Evolutionary conservation across 495 filamentous ascomycete species (phyloP).

Genomic region (Aspergillus incahuasiensis): DNA sequence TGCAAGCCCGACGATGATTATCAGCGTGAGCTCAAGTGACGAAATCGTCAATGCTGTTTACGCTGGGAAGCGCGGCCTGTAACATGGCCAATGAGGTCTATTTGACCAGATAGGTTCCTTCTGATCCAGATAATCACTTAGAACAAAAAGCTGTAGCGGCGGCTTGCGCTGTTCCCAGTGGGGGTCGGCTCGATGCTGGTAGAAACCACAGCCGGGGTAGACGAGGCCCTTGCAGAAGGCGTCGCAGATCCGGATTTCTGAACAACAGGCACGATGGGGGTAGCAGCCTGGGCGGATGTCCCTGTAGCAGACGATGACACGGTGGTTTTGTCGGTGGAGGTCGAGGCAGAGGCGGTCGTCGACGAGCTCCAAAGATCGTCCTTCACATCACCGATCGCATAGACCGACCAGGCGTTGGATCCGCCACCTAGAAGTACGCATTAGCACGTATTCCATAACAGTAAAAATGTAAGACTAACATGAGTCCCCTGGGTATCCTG

Average conservation of each 20-base stretch:
- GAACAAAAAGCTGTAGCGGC: slow-evolving; percentile 8
- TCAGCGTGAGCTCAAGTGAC: too few relatives aligned
- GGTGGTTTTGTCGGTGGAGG: not conserved
- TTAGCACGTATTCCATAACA: not conserved
- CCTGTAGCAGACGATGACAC: not conserved
- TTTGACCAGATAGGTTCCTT: too few relatives aligned
- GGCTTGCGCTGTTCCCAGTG: slow-evolving; percentile 5
- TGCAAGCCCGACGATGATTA: too few relatives aligned
- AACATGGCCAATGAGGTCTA: too few relatives aligned
- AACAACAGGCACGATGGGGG: not conserved
- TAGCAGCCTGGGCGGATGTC: not conserved
- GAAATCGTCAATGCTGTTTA: too few relatives aligned
- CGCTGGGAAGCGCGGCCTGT: too few relatives aligned
- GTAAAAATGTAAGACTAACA: slow-evolving; percentile 1
- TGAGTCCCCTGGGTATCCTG: not conserved
- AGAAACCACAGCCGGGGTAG: not conserved
- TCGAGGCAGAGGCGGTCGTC: not conserved
- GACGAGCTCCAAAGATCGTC: not conserved
- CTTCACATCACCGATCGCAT: not conserved
- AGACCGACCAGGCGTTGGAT: not conserved
- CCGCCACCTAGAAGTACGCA: slow-evolving; percentile 2
- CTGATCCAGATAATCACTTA: not conserved
- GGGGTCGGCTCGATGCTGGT: not conserved
- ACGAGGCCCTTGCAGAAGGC: not conserved
- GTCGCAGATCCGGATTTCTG: too few relatives aligned